A percentile compares a stretch with the other conserved stretches of the same genome.
phyloP scores from a whole-genome alignment of 495 filamentous ascomycete genomes.

The Podospora comata region DNA sequence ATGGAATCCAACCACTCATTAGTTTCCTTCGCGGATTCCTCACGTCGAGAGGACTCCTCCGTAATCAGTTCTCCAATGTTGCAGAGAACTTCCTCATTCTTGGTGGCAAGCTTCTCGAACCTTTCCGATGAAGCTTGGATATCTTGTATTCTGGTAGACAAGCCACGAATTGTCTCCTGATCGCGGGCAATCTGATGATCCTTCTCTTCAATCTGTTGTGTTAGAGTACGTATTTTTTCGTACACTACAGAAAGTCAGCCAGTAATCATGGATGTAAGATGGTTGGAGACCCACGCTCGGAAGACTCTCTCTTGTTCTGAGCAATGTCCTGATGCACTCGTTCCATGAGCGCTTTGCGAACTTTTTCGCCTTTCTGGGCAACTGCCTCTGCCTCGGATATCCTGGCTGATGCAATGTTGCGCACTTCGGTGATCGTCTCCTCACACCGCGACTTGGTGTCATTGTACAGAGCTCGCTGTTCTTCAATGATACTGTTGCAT shows the following conservation, averaged over 20 bases:
- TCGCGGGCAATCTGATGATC: slow-evolving; percentile 32
- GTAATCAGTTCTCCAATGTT: slow-evolving; percentile 24
- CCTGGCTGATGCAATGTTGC: slow-evolving; percentile 20
- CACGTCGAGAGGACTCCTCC: neutral
- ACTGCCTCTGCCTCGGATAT: slow-evolving; percentile 26
- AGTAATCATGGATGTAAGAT: neutral
- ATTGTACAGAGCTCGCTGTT: slow-evolving; percentile 40
- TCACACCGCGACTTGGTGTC: slow-evolving; percentile 31
- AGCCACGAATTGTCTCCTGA: slow-evolving; percentile 21
- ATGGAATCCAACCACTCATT: slow-evolving; percentile 18
- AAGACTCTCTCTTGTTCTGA: slow-evolving; percentile 27
- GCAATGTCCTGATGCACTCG: slow-evolving; percentile 30
- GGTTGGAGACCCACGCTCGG: slow-evolving; percentile 28
- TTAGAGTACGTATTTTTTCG: slow-evolving; percentile 26
- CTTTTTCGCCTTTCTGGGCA: slow-evolving; percentile 29
- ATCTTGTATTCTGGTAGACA: slow-evolving; percentile 30
- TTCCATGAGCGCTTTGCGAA: slow-evolving; percentile 33
- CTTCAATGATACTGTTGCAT: slow-evolving; percentile 37
- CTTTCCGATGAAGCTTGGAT: slow-evolving; percentile 28
- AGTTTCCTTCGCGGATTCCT: neutral
- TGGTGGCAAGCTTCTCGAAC: slow-evolving; percentile 28
- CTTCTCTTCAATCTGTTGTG: slow-evolving; percentile 27
- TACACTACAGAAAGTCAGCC: slow-evolving; percentile 24
- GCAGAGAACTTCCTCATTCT: slow-evolving; percentile 33
- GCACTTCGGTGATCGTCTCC: slow-evolving; percentile 27